A percentile compares a stretch with the other conserved stretches of the same genome.
These are phyloP conservation scores for Sclerotinia minor DNA, from an alignment of 2,329 filamentous ascomycete genomes.

Conservation along the genomic window DNA sequence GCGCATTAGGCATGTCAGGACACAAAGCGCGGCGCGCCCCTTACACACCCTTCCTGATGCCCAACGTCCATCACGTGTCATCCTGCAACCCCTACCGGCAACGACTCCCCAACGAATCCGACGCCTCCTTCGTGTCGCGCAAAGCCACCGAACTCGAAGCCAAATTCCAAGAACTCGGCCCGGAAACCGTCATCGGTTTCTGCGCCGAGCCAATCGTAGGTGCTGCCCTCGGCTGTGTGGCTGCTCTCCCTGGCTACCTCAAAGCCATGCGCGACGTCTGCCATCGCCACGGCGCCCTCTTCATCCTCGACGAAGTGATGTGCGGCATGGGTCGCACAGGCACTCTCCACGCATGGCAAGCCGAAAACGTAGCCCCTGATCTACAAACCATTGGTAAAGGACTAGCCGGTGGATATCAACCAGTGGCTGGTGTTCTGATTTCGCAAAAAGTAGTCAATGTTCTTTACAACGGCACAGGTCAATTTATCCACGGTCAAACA, in stretches of 20 bases:
- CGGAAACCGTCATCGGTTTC: slow-evolving; percentile 64
- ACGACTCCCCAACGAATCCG: slow-evolving; percentile 50
- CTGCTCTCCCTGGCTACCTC: slow-evolving; percentile 67
- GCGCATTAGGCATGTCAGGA: slow-evolving; percentile 59
- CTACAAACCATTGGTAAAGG: slow-evolving; percentile 68
- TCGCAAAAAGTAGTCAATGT: slow-evolving; percentile 52
- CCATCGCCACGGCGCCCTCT: slow-evolving; percentile 66
- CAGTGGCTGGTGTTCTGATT: slow-evolving; percentile 61
- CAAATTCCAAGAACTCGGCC: slow-evolving; percentile 60
- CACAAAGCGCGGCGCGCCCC: slow-evolving; percentile 58
- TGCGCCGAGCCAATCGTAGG: slow-evolving; percentile 65
- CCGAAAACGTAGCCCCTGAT: slow-evolving; percentile 57
- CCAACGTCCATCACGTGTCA: slow-evolving; percentile 57
- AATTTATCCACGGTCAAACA: slow-evolving; percentile 47
- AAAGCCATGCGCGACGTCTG: slow-evolving; percentile 67
- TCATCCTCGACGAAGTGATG: slow-evolving; percentile 79
- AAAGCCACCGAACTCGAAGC: slow-evolving; percentile 62
- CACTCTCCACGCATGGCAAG: slow-evolving; percentile 57
- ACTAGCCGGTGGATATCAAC: slow-evolving; percentile 62
- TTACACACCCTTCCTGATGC: slow-evolving; percentile 58
- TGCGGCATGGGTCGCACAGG: slow-evolving; percentile 56
- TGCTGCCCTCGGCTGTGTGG: slow-evolving; percentile 68
- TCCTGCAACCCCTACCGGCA: slow-evolving; percentile 66
- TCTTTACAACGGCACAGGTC: slow-evolving; percentile 35
- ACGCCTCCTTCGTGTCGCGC: slow-evolving; percentile 55